Evolutionary conservation across 31 red algal species (phyloP).

Genomic region (Pterothamnion heteromorphum): DNA sequence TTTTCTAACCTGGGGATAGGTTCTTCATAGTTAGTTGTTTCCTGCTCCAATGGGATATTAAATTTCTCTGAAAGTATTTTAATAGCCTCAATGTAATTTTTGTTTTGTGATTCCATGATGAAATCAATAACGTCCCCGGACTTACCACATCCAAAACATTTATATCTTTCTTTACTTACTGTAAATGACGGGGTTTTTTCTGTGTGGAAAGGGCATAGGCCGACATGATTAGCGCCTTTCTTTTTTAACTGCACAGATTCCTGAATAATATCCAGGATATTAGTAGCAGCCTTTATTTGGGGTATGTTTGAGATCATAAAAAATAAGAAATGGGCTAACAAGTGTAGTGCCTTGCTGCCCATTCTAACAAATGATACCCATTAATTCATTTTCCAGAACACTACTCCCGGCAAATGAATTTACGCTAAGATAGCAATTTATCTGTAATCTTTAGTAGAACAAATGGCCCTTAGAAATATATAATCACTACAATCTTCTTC

Average conservation of each 20-base stretch:
- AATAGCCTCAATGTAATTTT: neutral
- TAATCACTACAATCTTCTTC: no score
- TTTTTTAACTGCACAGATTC: constrained; percentile 13
- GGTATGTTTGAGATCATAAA: neutral
- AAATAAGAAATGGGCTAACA: no score
- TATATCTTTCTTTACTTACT: constrained; percentile 17
- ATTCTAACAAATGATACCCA: no score
- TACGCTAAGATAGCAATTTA: no score
- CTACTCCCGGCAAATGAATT: no score
- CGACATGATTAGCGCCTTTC: neutral
- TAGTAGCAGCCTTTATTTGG: neutral
- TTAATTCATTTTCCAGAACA: no score
- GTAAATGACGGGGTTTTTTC: constrained; percentile 31
- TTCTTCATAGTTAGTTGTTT: constrained; percentile 2
- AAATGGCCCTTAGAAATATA: no score
- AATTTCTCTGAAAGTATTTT: neutral
- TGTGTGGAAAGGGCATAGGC: neutral
- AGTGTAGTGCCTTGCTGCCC: no score
- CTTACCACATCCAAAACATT: constrained; percentile 36
- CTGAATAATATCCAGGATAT: neutral
- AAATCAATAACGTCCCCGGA: neutral
- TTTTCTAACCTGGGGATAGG: neutral
- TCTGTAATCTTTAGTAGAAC: no score
- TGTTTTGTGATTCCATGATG: neutral
- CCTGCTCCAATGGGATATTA: neutral